Conservation (phyloP, 192 early-diverging fungal species). For the Backusella westeae region DNA sequence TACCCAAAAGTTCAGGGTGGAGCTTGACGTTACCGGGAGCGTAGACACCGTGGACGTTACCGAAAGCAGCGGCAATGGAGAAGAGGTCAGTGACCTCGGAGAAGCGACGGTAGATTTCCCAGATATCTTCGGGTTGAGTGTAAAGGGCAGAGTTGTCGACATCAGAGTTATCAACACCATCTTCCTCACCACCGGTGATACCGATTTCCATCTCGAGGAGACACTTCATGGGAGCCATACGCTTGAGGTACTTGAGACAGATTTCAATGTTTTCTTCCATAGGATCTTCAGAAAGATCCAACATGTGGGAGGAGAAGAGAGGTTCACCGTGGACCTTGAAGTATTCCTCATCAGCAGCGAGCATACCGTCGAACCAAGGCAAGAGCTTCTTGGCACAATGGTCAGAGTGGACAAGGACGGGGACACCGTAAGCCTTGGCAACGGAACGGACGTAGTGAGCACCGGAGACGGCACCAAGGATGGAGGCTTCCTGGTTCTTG, state of each 20-base stretch:
- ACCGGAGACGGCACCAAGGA: slow-evolving; percentile 89
- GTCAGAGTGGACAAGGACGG: slow-evolving; percentile 85
- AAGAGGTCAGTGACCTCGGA: slow-evolving; percentile 82
- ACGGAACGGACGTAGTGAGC: slow-evolving; percentile 58
- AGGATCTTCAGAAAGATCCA: slow-evolving; percentile 92
- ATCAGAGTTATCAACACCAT: slow-evolving; percentile 94
- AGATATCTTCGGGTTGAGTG: slow-evolving; percentile 95
- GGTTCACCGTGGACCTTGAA: slow-evolving; percentile 92
- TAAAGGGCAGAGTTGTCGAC: slow-evolving; percentile 91
- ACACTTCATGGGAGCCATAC: slow-evolving; percentile 85
- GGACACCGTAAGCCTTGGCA: slow-evolving; percentile 39
- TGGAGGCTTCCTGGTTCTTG: slow-evolving; percentile 84
- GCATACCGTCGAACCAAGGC: slow-evolving; percentile 98
- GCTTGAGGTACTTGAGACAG: slow-evolving; percentile 88
- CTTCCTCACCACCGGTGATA: slow-evolving; percentile 98
- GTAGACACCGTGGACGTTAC: slow-evolving; percentile 74
- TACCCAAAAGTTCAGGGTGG: slow-evolving; percentile 87
- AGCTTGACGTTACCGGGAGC: slow-evolving; percentile 95
- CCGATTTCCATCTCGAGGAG: slow-evolving; percentile 98
- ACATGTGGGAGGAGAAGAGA: slow-evolving; percentile 98
- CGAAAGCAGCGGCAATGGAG: slow-evolving; percentile 81
- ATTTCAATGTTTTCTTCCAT: slow-evolving; percentile 93
- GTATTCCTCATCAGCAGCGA: slow-evolving; percentile 92
- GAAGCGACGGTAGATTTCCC: slow-evolving; percentile 92
- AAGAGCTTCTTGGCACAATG: slow-evolving; percentile 97